Evolutionary conservation across 345 rosid genomes (phyloP).

Genomic region (Populus davidiana): DNA sequence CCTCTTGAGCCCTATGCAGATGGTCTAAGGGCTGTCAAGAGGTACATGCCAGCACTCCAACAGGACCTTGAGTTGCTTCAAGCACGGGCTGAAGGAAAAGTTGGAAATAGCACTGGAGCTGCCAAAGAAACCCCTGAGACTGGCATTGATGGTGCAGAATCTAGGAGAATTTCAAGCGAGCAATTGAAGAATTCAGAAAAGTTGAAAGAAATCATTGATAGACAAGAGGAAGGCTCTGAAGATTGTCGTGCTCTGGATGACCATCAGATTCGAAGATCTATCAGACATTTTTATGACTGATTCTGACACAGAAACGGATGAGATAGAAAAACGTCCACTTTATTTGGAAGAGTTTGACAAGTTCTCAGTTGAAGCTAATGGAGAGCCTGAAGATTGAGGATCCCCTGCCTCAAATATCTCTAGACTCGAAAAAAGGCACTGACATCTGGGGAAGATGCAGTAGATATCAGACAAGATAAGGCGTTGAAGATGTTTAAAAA

Average conservation of each 20-base stretch:
- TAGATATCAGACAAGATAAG: too few species aligned
- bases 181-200: slow-evolving; percentile 35
- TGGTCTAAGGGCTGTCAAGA: slow-evolving; percentile 73
- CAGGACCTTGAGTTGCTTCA: slow-evolving; percentile 75
- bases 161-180: slow-evolving; percentile 19
- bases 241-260: slow-evolving; percentile 39
- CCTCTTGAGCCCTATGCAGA: too few species aligned
- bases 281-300: too few species aligned
- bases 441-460: too few species aligned
- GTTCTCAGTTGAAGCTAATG: too few species aligned
- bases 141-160: slow-evolving; percentile 7
- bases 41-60: slow-evolving; percentile 74
- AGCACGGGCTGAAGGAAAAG: slow-evolving; percentile 42
- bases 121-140: slow-evolving; percentile 25
- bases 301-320: too few species aligned
- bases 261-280: slow-evolving; percentile 68
- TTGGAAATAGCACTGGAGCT: slow-evolving; percentile 22
- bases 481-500: too few species aligned
- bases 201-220: slow-evolving; percentile 46
- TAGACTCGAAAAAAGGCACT: too few species aligned
- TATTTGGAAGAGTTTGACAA: too few species aligned
- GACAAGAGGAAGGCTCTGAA: slow-evolving; percentile 40
- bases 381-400: too few species aligned
- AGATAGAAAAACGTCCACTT: too few species aligned
- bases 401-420: too few species aligned